A percentile compares a stretch with the other conserved stretches of the same genome.
Conservation (phyloP, 1,139 yeast genomes). For the Yamadazyma pseudoaaseri region DNA sequence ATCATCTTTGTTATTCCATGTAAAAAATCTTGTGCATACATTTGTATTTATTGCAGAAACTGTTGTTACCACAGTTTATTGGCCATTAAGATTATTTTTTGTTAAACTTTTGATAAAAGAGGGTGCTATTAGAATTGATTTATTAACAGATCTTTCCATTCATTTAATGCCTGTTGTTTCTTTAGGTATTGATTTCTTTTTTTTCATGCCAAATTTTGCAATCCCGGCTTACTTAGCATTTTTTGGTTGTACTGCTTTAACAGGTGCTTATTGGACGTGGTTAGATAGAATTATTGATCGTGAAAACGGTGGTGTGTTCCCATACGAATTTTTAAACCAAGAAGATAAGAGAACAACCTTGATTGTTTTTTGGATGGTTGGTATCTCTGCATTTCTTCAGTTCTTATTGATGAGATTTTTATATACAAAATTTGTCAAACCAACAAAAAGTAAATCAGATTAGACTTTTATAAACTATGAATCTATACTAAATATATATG, state of each 20-base stretch:
- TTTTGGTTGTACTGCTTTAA: conserved; percentile 32
- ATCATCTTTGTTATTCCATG: conserved; percentile 20
- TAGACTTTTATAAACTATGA: not conserved
- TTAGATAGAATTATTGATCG: conserved; percentile 48
- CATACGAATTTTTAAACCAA: conserved; percentile 66
- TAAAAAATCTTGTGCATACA: conserved; percentile 46
- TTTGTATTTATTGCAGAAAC: conserved; percentile 56
- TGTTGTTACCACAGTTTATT: conserved; percentile 60
- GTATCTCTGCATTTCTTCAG: conserved; percentile 41
- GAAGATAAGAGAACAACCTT: conserved; percentile 33
- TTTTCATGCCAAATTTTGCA: conserved; percentile 52
- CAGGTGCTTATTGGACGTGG: conserved; percentile 53
- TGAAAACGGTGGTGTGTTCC: conserved; percentile 50
- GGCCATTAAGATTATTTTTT: conserved; percentile 61
- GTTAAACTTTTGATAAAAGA: conserved; percentile 38
- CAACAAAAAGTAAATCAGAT: conserved; percentile 1
- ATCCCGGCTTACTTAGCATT: conserved; percentile 40
- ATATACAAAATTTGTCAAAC: conserved; percentile 6
- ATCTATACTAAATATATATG: conserved; percentile 3
- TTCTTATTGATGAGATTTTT: conserved; percentile 28
- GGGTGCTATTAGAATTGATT: conserved; percentile 36
- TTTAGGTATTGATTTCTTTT: conserved; percentile 51
- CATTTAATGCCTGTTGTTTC: conserved; percentile 59
- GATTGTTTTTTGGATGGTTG: conserved; percentile 50
- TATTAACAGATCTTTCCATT: conserved; percentile 53